Conservation (phyloP, 352 stramenopile species). For the Plasmopara halstedii region DNA sequence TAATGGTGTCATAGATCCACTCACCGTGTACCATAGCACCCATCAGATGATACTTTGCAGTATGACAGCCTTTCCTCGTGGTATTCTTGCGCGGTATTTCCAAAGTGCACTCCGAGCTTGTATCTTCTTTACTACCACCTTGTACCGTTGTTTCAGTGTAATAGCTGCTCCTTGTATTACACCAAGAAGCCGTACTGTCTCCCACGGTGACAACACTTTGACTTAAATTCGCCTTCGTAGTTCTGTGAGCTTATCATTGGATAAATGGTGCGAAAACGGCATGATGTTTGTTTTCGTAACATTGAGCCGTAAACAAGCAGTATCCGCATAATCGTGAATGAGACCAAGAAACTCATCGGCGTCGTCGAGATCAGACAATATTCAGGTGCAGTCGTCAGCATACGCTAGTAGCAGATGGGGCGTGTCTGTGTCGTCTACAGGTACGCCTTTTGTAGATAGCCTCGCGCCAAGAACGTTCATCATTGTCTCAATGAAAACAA, state of each 20-base stretch:
- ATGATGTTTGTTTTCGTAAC: slow-evolving; percentile 10
- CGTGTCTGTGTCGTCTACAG: not conserved
- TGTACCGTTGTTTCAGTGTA: too few relatives aligned
- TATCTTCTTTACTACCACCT: too few relatives aligned
- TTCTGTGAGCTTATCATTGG: not conserved
- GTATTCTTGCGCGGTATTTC: not conserved
- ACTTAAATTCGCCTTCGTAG: not conserved
- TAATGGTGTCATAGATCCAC: not conserved
- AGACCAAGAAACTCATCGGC: not conserved
- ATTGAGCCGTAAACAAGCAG: slow-evolving; percentile 5
- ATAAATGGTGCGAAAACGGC: not conserved
- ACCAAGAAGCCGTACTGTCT: not conserved
- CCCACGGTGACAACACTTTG: not conserved
- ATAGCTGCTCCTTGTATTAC: not conserved
- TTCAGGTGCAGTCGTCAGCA: slow-evolving; percentile 9
- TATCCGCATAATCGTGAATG: slow-evolving; percentile 4
- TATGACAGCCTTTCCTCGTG: not conserved
- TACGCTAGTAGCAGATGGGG: slow-evolving; percentile 1
- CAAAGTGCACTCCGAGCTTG: not conserved
- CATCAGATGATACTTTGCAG: not conserved
- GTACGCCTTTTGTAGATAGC: not conserved
- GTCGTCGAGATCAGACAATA: not conserved
- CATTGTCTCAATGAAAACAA: slow-evolving; percentile 11
- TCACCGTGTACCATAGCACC: not conserved
- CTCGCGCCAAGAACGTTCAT: slow-evolving; percentile 3